Base-by-base conservation (phyloP, 2,329 filamentous ascomycete genomes). In the Pyrenochaeta sp. region DNA sequence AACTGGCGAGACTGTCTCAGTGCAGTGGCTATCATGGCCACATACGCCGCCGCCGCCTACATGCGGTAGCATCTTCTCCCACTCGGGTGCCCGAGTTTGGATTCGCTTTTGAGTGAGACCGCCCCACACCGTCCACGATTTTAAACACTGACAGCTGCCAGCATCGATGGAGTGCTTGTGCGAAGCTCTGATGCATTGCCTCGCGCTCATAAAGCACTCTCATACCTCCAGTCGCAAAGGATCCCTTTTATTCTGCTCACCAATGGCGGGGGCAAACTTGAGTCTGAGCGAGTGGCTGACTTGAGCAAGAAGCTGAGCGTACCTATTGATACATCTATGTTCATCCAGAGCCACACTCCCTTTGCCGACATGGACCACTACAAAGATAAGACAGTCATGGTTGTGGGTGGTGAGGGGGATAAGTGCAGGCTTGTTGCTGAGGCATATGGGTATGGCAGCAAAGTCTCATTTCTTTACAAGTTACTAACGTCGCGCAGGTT, bases 161-260 rank as follows among this genome's bases (percentile, higher is more conserved):
- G 84, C 71, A 96, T 99, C 67, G 94, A 99, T 71, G 94, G 94
- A 42, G 94, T 99, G n/a, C 83, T 99, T 14, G 81, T 97, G 21
- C 90, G 92, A 63, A 88, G 88, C 48, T 84, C 88, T 3, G 83
- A 86, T 51, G 85, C 89, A 3, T 85, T 97, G 32, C 87, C 90
- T 1, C 87, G 89, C 21, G 93, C 94, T 1, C 77, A 83, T 1
- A 80, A 89, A 62, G 82, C 91, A 10, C 81, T 99, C 14, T 75
- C 78, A 20, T 87, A 85, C 61, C 84, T 97, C 14, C 84, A 91
- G 58, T 74, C 80, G 32, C 81, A 91, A 63, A 79, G 82, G 32
- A 90, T 96, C 31, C 92, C 92, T 9, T 97, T 96, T 74, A 93
- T 99, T 61, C 83, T 99, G 22, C 80, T 99, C 51, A 99, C 94